Evolutionary conservation across 2,329 filamentous ascomycete genomes (phyloP).

Genomic region (Calonectria hongkongensis): DNA sequence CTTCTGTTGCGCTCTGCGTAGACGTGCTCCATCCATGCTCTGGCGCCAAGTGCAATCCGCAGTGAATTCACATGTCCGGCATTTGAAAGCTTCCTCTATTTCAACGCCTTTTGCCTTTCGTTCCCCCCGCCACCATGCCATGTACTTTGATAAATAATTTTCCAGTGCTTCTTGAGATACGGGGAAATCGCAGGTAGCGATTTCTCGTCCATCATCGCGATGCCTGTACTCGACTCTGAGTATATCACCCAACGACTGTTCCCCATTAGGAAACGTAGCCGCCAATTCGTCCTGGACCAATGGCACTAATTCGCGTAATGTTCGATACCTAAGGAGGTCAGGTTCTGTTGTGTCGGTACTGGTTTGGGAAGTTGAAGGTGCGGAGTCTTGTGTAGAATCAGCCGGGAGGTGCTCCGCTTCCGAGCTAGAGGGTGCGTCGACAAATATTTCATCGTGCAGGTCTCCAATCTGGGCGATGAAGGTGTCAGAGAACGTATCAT

Average conservation of each 20-base stretch:
- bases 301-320: conserved; percentile 67
- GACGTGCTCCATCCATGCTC: conserved; percentile 77
- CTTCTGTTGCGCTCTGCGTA: conserved; percentile 53
- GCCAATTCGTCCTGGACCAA: conserved; percentile 68
- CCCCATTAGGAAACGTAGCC: conserved; percentile 72
- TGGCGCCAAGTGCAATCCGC: conserved; percentile 87
- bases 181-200: conserved; percentile 76
- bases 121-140: conserved; percentile 92
- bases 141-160: conserved; percentile 79
- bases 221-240: conserved; percentile 74
- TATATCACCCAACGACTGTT: conserved; percentile 68
- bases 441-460: conserved; percentile 80
- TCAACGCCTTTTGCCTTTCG: conserved; percentile 83
- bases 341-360: conserved; percentile 48
- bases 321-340: conserved; percentile 68
- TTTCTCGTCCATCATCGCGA: conserved; percentile 70
- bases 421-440: conserved; percentile 66
- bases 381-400: conserved; percentile 36
- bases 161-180: conserved; percentile 80
- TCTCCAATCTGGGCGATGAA: conserved; percentile 86
- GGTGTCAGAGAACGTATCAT: conserved; percentile 82
- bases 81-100: conserved; percentile 92
- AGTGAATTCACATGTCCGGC: conserved; percentile 87
- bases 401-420: conserved; percentile 33
- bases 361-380: conserved; percentile 43